These are phyloP conservation scores for Malassezia furfur DNA, from an alignment of 1,284 basidiomycete genomes.

Conservation along the genomic window DNA sequence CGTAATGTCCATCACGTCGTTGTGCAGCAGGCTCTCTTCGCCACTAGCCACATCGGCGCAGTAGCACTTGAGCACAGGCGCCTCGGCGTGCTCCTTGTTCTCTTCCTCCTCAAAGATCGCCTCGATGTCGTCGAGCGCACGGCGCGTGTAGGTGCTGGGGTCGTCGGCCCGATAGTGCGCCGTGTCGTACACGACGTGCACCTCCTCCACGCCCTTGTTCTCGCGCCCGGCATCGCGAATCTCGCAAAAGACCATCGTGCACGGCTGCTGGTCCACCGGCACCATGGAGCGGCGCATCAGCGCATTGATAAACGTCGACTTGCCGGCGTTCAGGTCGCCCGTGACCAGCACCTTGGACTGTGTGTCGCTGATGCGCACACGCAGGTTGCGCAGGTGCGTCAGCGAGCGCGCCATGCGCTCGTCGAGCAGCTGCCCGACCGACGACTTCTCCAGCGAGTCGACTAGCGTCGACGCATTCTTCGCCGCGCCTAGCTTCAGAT, in stretches of 20 bases:
- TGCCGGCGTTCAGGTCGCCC: conserved; percentile 97
- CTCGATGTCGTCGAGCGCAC: conserved; percentile 64
- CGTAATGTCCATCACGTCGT: conserved; percentile 92
- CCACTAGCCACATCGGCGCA: conserved; percentile 29
- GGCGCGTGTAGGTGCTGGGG: conserved; percentile 65
- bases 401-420: conserved; percentile 70
- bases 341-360: conserved; percentile 95
- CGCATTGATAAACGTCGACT: conserved; percentile 95
- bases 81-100: conserved; percentile 50
- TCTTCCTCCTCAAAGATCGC: conserved; percentile 66
- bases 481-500: conserved; percentile 70
- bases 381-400: conserved; percentile 73
- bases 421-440: conserved; percentile 83
- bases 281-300: conserved; percentile 67
- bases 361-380: conserved; percentile 75
- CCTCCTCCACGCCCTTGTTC: conserved; percentile 63
- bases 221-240: conserved; percentile 86
- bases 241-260: conserved; percentile 94
- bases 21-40: conserved; percentile 55
- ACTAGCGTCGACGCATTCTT: conserved; percentile 60
- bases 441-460: conserved; percentile 78
- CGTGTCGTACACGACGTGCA: conserved; percentile 58
- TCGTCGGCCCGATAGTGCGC: conserved; percentile 64
- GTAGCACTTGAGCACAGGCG: conserved; percentile 50
- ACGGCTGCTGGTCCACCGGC: conserved; percentile 96